These are phyloP conservation scores for Hypoxylon sp. DNA, from an alignment of 2,329 filamentous ascomycete species.

Conservation along the genomic window DNA sequence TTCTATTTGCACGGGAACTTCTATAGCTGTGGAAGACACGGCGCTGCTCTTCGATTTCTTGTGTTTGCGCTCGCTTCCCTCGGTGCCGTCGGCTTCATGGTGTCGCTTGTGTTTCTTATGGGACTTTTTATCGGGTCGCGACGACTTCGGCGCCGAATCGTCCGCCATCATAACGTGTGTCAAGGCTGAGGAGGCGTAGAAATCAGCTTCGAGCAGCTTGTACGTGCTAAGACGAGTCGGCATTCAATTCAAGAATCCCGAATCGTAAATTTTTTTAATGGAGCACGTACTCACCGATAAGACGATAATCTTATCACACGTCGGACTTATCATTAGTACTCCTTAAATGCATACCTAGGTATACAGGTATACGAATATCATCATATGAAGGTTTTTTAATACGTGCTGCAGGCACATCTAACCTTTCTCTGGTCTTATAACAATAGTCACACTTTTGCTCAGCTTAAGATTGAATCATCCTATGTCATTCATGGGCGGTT, in stretches of 20 bases:
- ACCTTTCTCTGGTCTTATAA: too few relatives aligned
- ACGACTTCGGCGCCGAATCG: constrained; percentile 20
- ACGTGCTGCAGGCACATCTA: too few relatives aligned
- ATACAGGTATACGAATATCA: too few relatives aligned
- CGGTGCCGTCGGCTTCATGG: constrained; percentile 44
- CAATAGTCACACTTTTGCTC: background rate
- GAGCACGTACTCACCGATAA: constrained; percentile 25
- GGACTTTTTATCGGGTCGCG: constrained; percentile 29
- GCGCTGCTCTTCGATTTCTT: constrained; percentile 60
- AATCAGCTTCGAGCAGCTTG: background rate
- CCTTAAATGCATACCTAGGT: background rate
- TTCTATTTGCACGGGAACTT: constrained; percentile 16
- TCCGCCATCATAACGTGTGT: constrained; percentile 36
- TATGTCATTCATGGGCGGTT: background rate
- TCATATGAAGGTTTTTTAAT: too few relatives aligned
- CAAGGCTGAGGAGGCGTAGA: background rate
- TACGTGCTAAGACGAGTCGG: constrained; percentile 18
- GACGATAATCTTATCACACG: background rate
- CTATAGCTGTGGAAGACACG: constrained; percentile 8
- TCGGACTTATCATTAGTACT: background rate
- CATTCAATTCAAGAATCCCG: constrained; percentile 19
- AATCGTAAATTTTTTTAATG: constrained; percentile 24
- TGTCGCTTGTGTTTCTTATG: constrained; percentile 46
- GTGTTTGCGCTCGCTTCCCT: constrained; percentile 59
- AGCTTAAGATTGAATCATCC: background rate